Base-by-base conservation (phyloP, 176 grass and related monocot genomes). In the Raddia distichophylla region DNA sequence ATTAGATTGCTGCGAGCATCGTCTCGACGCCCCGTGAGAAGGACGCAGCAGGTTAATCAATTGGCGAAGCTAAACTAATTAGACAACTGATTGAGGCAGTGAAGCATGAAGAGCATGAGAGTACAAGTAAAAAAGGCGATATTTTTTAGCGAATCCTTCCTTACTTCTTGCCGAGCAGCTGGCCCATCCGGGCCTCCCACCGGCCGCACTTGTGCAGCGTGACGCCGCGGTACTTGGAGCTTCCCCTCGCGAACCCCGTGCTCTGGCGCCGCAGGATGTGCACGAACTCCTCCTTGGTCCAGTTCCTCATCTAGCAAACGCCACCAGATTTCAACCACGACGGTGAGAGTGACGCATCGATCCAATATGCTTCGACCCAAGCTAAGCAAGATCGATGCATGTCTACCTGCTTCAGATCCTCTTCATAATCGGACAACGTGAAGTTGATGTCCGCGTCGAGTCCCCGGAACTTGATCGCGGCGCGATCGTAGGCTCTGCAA, bases 141-240 rank as follows among this genome's bases (percentile, higher is more conserved):
- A 37, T 1, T 20, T 49, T 40, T 40, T 40, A 40, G 37, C 4
- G 13, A 73, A 60, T 40, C 73, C 9, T 3, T 7, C 20, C 85
- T 74, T 95, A 99, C 96, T 99, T 99, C 86, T 99, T 99, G 62
- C 93, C 96, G 15, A 99, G 96, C 52, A 99, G 90, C 45, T 99
- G 96, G 10, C 96, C 96, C 96, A 99, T 99, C 71, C 96, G 86
- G 2, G 93, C 96, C 79, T 99, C 96, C 96, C 96, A 99, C 34
- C 96, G 93, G 42, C 96, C 96, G 60, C 93, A 99, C 80, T 99
- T 99, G 73, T 99, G 96, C 50, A 99, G 86, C 58, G 96, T 99
- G 35, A 99, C 96, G 10, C 96, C 96, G 63, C 96, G 83, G 84
- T 91, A 99, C 73, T 93, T 95, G 8, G 96, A 99, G 82, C 93